Conservation (phyloP, 345 rosid species). For the Citrus inodora region DNA sequence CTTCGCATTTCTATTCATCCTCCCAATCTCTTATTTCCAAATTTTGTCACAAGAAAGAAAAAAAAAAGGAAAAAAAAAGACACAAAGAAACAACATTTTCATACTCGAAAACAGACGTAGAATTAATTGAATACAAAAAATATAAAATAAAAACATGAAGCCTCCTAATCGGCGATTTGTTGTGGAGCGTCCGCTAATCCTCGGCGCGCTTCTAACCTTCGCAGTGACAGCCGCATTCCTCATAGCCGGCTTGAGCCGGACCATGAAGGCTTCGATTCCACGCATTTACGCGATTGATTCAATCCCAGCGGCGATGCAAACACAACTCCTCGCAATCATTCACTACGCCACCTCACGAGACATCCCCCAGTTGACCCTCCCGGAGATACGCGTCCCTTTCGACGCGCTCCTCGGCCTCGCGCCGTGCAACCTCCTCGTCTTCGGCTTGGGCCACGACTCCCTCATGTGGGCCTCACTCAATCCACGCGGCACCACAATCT, state of each 20-base stretch:
- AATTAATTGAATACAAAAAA: no score
- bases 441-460: constrained; percentile 60
- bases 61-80: fast-evolving
- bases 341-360: constrained; percentile 52
- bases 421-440: constrained; percentile 61
- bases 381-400: constrained; percentile 37
- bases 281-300: not conserved
- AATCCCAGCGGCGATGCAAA: constrained; percentile 24
- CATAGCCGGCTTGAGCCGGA: constrained; percentile 17
- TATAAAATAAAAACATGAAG: no score
- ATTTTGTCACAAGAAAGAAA: no score
- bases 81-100: no score
- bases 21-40: no score
- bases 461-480: constrained; percentile 59
- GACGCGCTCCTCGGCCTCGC: constrained; percentile 35
- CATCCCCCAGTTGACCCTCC: constrained; percentile 38
- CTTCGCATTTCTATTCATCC: no score
- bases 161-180: not conserved
- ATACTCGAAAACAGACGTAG: no score
- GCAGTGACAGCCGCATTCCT: constrained; percentile 2
- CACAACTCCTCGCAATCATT: constrained; percentile 48
- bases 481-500: constrained; percentile 45
- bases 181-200: constrained; percentile 6
- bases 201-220: constrained; percentile 3
- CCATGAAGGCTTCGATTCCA: constrained; percentile 9